A percentile compares a stretch with the other conserved stretches of the same genome.
These are phyloP conservation scores for Colletotrichum siamense DNA, from an alignment of 2,329 filamentous ascomycete species.

Conservation along the genomic window DNA sequence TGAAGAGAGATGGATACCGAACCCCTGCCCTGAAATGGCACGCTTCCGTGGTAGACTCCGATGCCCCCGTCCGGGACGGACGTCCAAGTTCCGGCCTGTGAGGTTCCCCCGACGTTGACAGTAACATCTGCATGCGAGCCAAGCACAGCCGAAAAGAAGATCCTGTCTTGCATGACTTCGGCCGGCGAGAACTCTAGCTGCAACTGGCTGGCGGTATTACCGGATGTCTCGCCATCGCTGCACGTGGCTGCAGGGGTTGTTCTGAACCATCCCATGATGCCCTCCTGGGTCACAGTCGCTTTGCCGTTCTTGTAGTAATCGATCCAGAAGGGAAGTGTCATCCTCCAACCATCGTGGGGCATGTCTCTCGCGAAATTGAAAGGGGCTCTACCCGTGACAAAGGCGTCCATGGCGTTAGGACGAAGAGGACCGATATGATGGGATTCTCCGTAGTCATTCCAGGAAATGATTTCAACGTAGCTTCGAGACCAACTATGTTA, in stretches of 20 bases:
- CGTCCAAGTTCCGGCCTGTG: neutral
- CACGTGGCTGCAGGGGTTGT: conserved; percentile 26
- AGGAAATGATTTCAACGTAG: conserved; percentile 46
- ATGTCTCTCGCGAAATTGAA: conserved; percentile 50
- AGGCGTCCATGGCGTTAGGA: conserved; percentile 31
- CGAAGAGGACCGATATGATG: conserved; percentile 57
- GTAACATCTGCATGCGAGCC: conserved; percentile 23
- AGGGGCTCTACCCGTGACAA: conserved; percentile 36
- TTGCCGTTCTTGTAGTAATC: conserved; percentile 50
- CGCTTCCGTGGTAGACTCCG: conserved; percentile 34
- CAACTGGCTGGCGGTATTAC: conserved; percentile 30
- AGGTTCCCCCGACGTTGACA: conserved; percentile 28
- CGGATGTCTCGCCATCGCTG: conserved; percentile 31
- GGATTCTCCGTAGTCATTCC: conserved; percentile 62
- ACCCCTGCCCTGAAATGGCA: conserved; percentile 17
- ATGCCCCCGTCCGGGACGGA: neutral
- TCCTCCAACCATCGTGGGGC: conserved; percentile 55
- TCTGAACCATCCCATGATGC: conserved; percentile 36
- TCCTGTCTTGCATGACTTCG: conserved; percentile 17
- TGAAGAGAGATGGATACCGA: conserved; percentile 35
- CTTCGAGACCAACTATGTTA: fast-evolving
- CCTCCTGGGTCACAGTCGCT: conserved; percentile 30
- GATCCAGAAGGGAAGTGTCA: conserved; percentile 54
- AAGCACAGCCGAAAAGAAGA: conserved; percentile 29
- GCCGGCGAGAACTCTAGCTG: conserved; percentile 26